Conservation (phyloP, 2,329 filamentous ascomycete genomes). For the Colletotrichum lindemuthianum region DNA sequence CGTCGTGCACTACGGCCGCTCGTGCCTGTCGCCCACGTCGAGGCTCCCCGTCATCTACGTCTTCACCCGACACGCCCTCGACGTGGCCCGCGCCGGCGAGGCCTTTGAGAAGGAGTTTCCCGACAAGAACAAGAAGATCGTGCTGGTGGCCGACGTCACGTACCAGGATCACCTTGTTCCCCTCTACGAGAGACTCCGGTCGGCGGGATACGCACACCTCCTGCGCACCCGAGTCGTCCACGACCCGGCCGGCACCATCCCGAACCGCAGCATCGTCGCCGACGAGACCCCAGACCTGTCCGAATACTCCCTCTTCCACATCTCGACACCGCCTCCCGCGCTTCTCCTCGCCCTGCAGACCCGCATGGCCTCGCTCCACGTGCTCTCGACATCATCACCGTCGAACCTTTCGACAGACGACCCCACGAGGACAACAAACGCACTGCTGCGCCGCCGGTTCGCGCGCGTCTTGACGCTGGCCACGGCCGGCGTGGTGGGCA, state of each 20-base stretch:
- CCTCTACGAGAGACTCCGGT: conserved; percentile 64
- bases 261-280: conserved; percentile 76
- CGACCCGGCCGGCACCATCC: conserved; percentile 81
- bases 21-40: conserved; percentile 90
- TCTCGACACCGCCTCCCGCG: conserved; percentile 81
- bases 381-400: conserved; percentile 81
- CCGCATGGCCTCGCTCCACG: conserved; percentile 80
- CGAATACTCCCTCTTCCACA: conserved; percentile 83
- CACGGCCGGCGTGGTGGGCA: conserved; percentile 87
- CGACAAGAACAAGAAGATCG: conserved; percentile 69
- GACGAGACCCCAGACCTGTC: conserved; percentile 57
- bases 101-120: conserved; percentile 77
- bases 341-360: conserved; percentile 89
- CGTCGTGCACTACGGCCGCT: conserved; percentile 92
- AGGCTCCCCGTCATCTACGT: conserved; percentile 89
- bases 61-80: conserved; percentile 80
- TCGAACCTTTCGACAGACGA: conserved; percentile 60
- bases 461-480: conserved; percentile 84
- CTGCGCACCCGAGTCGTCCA: conserved; percentile 78
- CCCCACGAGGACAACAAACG: conserved; percentile 56
- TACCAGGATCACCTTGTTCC: conserved; percentile 78
- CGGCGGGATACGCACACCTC: conserved; percentile 75
- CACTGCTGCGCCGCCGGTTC: conserved; percentile 83
- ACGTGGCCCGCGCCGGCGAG: conserved; percentile 62
- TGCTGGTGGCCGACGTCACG: conserved; percentile 90